Base-by-base conservation (phyloP, 768 basidiomycete genomes). In the Boletus rex-veris region DNA sequence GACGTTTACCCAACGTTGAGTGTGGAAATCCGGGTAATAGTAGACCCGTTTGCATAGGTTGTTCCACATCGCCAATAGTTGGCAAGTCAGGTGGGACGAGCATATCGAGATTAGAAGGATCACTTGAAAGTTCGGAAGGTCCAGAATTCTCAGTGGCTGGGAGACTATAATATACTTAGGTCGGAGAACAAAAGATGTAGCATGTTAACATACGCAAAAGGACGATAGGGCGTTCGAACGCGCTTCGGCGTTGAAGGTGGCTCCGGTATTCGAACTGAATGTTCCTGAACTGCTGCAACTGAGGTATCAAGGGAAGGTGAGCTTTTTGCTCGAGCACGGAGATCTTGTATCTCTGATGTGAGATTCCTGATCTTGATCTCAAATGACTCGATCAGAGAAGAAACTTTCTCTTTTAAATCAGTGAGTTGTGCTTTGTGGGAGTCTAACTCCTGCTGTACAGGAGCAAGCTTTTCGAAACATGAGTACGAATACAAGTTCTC, bases 1-100 rank as follows among this genome's bases (percentile, higher is more conserved):
- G 78, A 33, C 85, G 81, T 65, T 89, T 90, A n/a, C 88, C 87
- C 16, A 89, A 75, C 30, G 75, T 72, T 19, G 71, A 77, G 40
- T 76, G 73, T 4, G 78, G 69, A 53, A 76, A 64, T 11, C 75
- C 77, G 39, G 78, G 64, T 16, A 70, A 54, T 41, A 70, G 59
- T 39, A 45, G 55, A 35, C 63, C 52, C 12, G 50, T 21, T 36
- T 62, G 59, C 16, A 42, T 54, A 24, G 54, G 54, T 26, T 57
- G 57, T 21, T 58, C 62, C 33, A 26, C 37, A 9, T 57, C 57
- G 36, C 52, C 35, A 19, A 19, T n/a, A 10, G 57, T 24, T 47
- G 45, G 57, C 42, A 26, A 47, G 45, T 58, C 58, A 16, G 56
- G 39, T 46, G 39, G 59, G 11, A 35, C 56, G 2, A 46, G 45